Evolutionary conservation across 495 filamentous ascomycete genomes (phyloP).

Genomic region (Parathielavia hyrcaniae): DNA sequence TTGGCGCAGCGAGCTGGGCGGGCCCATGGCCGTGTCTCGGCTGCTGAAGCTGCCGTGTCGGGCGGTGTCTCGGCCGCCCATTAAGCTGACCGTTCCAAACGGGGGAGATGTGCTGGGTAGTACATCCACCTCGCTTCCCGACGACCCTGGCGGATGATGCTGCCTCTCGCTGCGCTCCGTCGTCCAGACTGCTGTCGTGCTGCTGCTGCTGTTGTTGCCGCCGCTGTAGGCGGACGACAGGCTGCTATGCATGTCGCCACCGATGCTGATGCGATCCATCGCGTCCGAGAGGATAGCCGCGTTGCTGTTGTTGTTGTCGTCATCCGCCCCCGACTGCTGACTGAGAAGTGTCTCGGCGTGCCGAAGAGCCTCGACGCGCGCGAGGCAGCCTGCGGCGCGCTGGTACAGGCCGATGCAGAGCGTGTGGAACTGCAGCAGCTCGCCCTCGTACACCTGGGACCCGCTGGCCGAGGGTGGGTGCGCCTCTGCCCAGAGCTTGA

Average conservation of each 20-base stretch:
- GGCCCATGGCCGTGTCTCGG: constrained; percentile 18
- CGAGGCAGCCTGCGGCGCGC: constrained; percentile 50
- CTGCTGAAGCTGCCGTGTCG: constrained; percentile 31
- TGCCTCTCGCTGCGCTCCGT: constrained; percentile 32
- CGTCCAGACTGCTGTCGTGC: constrained; percentile 26
- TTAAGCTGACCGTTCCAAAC: constrained; percentile 28
- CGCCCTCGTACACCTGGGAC: constrained; percentile 51
- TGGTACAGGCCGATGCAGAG: constrained; percentile 65
- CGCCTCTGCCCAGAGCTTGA: constrained; percentile 77
- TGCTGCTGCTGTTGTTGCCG: constrained; percentile 26
- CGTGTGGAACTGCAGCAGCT: constrained; percentile 65
- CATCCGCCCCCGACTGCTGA: constrained; percentile 33
- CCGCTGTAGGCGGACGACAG: constrained; percentile 30
- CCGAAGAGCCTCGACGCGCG: constrained; percentile 28
- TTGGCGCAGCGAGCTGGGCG: constrained; percentile 34
- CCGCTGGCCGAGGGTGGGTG: constrained; percentile 43
- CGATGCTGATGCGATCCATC: constrained; percentile 58
- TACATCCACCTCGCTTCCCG: constrained; percentile 47
- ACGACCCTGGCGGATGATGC: constrained; percentile 36
- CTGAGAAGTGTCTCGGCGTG: constrained; percentile 58
- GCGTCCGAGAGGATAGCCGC: constrained; percentile 66
- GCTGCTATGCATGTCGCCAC: constrained; percentile 32
- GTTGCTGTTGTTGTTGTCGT: constrained; percentile 31
- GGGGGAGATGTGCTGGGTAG: constrained; percentile 24
- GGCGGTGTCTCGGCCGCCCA: constrained; percentile 28